Evolutionary conservation across 306 rosid species (phyloP).

Genomic region (Pyrus betulifolia): DNA sequence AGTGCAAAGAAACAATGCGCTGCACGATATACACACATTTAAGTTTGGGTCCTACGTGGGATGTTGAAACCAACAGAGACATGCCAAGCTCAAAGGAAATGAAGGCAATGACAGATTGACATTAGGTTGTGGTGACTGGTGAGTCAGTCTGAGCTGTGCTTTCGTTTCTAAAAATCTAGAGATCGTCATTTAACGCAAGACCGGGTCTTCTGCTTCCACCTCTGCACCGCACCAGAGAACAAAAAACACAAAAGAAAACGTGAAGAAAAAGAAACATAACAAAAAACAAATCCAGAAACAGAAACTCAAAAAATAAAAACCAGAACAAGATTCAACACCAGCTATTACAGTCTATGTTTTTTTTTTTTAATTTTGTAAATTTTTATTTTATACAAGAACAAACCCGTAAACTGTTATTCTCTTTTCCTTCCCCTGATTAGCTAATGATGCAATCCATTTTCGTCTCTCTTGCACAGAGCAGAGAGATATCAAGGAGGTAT

Average conservation of each 20-base stretch:
- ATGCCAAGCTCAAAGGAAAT: conserved; percentile 1
- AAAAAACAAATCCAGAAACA: not conserved
- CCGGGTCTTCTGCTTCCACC: conserved; percentile 44
- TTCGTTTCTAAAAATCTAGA: conserved; percentile 42
- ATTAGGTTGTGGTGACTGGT: not conserved
- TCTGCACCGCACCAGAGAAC: conserved; percentile 16
- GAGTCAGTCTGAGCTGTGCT: not conserved
- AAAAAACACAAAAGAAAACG: not conserved
- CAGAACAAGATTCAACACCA: not conserved
- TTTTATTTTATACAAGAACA: not conserved
- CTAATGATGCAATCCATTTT: not conserved
- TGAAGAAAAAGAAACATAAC: not conserved
- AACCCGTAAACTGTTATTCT: not conserved
- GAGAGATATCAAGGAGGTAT: not conserved
- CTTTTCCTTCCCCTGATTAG: not conserved
- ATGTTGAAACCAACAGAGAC: too few species aligned
- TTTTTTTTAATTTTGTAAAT: not conserved
- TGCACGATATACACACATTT: too few species aligned
- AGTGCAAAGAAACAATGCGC: too few species aligned
- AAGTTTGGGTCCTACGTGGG: not conserved
- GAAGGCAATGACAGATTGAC: conserved; percentile 2
- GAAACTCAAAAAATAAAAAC: not conserved
- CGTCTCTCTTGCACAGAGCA: conserved; percentile 4
- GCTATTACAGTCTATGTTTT: not conserved
- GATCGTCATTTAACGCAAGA: conserved; percentile 31